Conservation (phyloP, 495 filamentous ascomycete genomes). For the Penicillium flavigenum region DNA sequence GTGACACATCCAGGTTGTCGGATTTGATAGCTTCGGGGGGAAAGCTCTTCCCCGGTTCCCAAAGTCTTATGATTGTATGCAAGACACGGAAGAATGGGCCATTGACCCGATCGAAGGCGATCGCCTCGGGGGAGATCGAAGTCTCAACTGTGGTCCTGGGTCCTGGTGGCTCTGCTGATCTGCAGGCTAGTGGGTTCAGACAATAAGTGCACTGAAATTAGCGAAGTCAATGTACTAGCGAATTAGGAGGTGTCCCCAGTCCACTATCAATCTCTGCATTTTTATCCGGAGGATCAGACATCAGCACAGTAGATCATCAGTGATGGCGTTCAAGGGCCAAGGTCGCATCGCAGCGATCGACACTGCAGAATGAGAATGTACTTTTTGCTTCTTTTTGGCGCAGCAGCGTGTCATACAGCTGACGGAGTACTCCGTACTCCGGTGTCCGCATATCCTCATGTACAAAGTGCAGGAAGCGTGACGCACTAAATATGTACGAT, state of each 20-base stretch:
- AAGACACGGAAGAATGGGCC: constrained; percentile 16
- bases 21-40: constrained; percentile 29
- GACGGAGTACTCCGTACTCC: not conserved
- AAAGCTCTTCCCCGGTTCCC: constrained; percentile 21
- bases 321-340: constrained; percentile 4
- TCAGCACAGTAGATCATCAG: constrained; percentile 2
- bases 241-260: not conserved
- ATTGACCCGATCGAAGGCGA: constrained; percentile 6
- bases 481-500: constrained; percentile 4
- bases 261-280: constrained; percentile 7
- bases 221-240: not conserved
- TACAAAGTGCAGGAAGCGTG: not conserved
- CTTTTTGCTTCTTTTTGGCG: not conserved
- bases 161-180: constrained; percentile 9
- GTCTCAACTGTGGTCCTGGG: constrained; percentile 10
- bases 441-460: not conserved
- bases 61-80: constrained; percentile 17
- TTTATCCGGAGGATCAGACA: constrained; percentile 5
- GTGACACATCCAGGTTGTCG: constrained; percentile 23
- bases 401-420: constrained; percentile 9
- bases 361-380: constrained; percentile 10
- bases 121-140: constrained; percentile 17
- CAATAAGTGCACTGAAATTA: not conserved
- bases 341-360: constrained; percentile 12
- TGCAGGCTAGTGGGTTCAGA: constrained; percentile 11